A percentile compares a stretch with the other conserved stretches of the same genome.
phyloP scores from a whole-genome alignment of 2,329 filamentous ascomycete genomes.

The Celoporthe dispersa region DNA sequence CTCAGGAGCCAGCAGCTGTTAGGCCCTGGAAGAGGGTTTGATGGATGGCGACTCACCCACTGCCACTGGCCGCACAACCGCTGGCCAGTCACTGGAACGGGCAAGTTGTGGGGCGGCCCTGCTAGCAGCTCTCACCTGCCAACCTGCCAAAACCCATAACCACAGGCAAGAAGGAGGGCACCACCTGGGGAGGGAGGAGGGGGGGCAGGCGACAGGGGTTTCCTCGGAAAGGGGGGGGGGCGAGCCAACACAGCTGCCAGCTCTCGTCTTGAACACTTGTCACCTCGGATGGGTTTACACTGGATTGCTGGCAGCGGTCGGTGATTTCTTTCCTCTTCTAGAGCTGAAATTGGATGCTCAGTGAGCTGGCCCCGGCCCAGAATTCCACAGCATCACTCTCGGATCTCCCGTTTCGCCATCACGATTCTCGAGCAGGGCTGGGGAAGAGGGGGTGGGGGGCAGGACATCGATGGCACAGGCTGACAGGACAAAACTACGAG shows the following conservation, averaged over 20 bases:
- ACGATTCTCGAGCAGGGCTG: slow-evolving; percentile 1
- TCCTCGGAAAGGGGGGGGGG: background rate
- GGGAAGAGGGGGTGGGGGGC: background rate
- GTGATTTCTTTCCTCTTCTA: background rate
- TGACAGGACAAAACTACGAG: background rate
- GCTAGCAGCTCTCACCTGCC: slow-evolving; percentile 6
- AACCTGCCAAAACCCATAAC: background rate
- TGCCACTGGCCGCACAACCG: slow-evolving; percentile 23
- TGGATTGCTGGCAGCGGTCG: background rate
- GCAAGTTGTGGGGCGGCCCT: slow-evolving; percentile 24
- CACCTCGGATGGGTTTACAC: background rate
- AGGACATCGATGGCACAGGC: background rate
- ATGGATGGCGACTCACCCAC: slow-evolving; percentile 21
- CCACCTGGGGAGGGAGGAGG: background rate
- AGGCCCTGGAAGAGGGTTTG: background rate
- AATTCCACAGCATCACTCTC: slow-evolving; percentile 5
- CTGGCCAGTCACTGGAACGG: slow-evolving; percentile 28
- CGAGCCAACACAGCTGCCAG: slow-evolving; percentile 4
- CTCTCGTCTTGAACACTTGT: slow-evolving; percentile 10
- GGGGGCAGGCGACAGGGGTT: background rate
- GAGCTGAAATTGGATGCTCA: background rate
- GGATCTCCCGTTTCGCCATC: slow-evolving; percentile 8
- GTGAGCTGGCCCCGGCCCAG: slow-evolving; percentile 1
- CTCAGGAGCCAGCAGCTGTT: background rate
- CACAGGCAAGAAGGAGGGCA: slow-evolving; percentile 2